Percentiles rank a stretch among this genome's conserved stretches.
phyloP scores from a whole-genome alignment of 1,284 basidiomycete genomes.

The Cutaneotrichosporon cyanovorans region DNA sequence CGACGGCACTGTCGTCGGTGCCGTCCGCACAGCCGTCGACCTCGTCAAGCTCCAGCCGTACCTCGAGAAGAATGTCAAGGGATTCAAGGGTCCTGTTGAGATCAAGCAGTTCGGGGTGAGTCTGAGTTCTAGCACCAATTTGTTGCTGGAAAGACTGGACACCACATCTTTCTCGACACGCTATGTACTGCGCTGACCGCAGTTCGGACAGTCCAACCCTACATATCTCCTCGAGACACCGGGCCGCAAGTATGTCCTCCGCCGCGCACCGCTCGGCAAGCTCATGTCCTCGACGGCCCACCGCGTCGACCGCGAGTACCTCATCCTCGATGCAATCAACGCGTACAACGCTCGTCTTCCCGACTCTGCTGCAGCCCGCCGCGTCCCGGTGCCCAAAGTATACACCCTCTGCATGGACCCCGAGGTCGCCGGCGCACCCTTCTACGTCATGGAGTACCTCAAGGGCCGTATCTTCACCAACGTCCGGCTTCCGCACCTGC shows the following conservation, averaged over 20 bases:
- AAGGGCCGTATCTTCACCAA: conserved; percentile 90
- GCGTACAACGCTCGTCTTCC: conserved; percentile 54
- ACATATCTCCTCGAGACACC: conserved; percentile 58
- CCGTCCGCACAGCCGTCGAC: conserved; percentile 64
- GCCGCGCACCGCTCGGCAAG: conserved; percentile 86
- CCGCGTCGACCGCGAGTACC: conserved; percentile 87
- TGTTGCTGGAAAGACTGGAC: neutral
- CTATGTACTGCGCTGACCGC: neutral
- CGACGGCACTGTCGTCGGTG: conserved; percentile 13
- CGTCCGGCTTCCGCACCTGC: conserved; percentile 62
- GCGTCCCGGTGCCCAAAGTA: conserved; percentile 77
- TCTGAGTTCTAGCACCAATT: no score
- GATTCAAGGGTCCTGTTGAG: conserved; percentile 59
- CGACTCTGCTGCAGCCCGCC: conserved; percentile 21
- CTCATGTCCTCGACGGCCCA: conserved; percentile 84
- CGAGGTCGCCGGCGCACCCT: conserved; percentile 72
- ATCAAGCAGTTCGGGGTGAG: conserved; percentile 87
- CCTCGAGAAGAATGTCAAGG: conserved; percentile 54
- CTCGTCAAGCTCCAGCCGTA: conserved; percentile 61
- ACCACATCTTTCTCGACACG: neutral
- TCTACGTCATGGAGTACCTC: conserved; percentile 93
- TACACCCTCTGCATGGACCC: conserved; percentile 73
- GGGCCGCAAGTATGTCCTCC: conserved; percentile 54
- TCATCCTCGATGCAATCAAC: conserved; percentile 67
- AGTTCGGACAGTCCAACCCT: conserved; percentile 67